A percentile compares a stretch with the other conserved stretches of the same genome.
Conservation (phyloP, 2,329 filamentous ascomycete genomes). For the Penicillium frequentans region DNA sequence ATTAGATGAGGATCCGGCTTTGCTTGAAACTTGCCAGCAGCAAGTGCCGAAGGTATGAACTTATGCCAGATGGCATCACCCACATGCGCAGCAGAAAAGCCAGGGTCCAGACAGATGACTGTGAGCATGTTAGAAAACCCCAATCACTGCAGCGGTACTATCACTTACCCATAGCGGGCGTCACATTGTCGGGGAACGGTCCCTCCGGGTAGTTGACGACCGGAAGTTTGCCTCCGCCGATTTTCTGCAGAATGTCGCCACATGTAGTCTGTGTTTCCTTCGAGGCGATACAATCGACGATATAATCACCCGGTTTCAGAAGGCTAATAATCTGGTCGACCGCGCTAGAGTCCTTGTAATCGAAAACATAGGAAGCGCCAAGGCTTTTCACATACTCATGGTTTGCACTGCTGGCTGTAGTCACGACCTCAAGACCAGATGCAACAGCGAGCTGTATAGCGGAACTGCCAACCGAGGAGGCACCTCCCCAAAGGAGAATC, state of each 20-base stretch:
- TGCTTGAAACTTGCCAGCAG: slow-evolving; percentile 33
- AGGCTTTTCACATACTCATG: slow-evolving; percentile 35
- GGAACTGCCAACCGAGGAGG: slow-evolving; percentile 44
- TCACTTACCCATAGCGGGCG: slow-evolving; percentile 6
- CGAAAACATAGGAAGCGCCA: slow-evolving; percentile 39
- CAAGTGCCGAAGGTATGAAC: slow-evolving; percentile 35
- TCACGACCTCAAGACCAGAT: slow-evolving; percentile 40
- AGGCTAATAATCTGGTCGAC: slow-evolving; percentile 27
- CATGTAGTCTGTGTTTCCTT: slow-evolving; percentile 9
- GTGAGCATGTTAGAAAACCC: background rate
- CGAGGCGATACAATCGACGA: slow-evolving; percentile 11
- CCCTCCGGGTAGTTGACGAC: background rate
- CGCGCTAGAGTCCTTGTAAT: slow-evolving; percentile 35
- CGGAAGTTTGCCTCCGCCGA: slow-evolving; percentile 15
- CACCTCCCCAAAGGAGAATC: slow-evolving; percentile 48
- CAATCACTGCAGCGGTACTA: background rate
- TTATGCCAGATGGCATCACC: slow-evolving; percentile 26
- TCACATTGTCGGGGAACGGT: slow-evolving; percentile 5
- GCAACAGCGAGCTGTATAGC: slow-evolving; percentile 44
- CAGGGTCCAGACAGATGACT: slow-evolving; percentile 9
- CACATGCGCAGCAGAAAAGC: slow-evolving; percentile 2
- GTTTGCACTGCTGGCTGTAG: slow-evolving; percentile 40
- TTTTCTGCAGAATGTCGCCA: slow-evolving; percentile 9
- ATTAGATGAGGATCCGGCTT: slow-evolving; percentile 30
- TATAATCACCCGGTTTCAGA: slow-evolving; percentile 12